Evolutionary conservation across 768 basidiomycete species (phyloP).

Genomic region (Leccinum variicolor): DNA sequence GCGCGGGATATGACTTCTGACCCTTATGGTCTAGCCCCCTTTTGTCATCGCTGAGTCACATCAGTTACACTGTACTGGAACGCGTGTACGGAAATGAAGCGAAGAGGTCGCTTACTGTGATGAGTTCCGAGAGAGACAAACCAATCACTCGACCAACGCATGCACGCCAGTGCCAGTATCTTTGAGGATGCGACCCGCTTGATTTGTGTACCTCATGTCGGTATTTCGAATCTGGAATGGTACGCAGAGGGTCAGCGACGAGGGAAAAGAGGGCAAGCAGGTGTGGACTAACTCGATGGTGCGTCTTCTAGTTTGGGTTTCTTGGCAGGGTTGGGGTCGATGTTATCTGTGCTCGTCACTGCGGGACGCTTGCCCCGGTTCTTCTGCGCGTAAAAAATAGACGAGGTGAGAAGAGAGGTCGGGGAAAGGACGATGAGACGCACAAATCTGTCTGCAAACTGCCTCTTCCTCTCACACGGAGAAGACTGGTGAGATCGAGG

Average conservation of each 20-base stretch:
- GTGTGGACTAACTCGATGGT: neutral
- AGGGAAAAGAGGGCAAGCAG: neutral
- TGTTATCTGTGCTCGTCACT: conserved; percentile 33
- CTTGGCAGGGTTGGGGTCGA: conserved; percentile 32
- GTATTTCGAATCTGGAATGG: conserved; percentile 26
- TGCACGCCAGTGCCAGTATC: conserved; percentile 37
- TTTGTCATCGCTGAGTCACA: neutral
- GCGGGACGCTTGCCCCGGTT: conserved; percentile 54
- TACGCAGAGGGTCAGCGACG: neutral
- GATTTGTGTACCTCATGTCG: conserved; percentile 38
- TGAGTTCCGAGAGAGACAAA: neutral
- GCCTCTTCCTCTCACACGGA: conserved; percentile 45
- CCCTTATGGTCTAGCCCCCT: neutral
- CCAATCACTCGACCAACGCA: conserved; percentile 40
- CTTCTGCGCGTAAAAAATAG: conserved; percentile 38
- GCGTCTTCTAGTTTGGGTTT: conserved; percentile 35
- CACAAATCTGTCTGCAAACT: conserved; percentile 62
- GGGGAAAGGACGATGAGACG: conserved; percentile 21
- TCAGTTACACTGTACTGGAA: conserved; percentile 10
- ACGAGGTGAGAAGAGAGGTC: too few species aligned
- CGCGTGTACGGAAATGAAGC: neutral
- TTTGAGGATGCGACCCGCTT: conserved; percentile 38
- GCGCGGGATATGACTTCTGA: neutral
- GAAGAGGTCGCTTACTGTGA: conserved; percentile 13
- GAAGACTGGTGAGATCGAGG: neutral